Percentiles rank a stretch among this genome's conserved stretches.
Conservation (phyloP, 371 early-diverging fungal genomes). For the Chytridiales sp. region DNA sequence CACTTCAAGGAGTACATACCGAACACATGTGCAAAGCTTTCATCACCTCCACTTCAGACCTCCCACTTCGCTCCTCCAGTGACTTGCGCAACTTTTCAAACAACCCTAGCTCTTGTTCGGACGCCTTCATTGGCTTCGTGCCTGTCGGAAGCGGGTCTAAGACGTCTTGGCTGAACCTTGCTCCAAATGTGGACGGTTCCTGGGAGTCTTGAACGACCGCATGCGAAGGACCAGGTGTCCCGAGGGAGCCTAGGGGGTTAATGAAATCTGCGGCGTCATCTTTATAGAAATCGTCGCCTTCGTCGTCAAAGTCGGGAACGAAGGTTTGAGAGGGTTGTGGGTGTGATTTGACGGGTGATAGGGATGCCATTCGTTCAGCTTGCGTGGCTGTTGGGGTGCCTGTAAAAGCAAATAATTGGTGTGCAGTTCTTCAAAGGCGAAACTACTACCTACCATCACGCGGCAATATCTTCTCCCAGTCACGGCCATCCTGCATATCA, state of each 20-base stretch:
- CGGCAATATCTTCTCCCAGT: not conserved
- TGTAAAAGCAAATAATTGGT: too few relatives aligned
- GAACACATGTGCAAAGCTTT: not conserved
- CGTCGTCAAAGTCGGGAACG: not conserved
- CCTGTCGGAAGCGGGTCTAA: not conserved
- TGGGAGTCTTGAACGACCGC: not conserved
- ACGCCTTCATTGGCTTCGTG: not conserved
- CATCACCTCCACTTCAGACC: not conserved
- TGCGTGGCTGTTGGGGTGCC: not conserved
- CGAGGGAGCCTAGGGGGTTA: not conserved
- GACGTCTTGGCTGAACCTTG: not conserved
- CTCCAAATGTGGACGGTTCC: not conserved
- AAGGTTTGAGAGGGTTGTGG: too few relatives aligned
- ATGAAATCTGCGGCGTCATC: not conserved
- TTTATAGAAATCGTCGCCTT: not conserved
- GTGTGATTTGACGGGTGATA: not conserved
- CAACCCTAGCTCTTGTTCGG: not conserved
- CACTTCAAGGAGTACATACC: not conserved
- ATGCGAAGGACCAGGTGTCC: not conserved
- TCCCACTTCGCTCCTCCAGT: not conserved
- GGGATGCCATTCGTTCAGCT: not conserved
- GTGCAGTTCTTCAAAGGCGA: not conserved
- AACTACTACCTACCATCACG: not conserved
- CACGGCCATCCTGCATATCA: too few relatives aligned
- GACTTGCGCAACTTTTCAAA: slow-evolving; percentile 1